These are phyloP conservation scores for Mycena rosella DNA, from an alignment of 768 basidiomycete species.

Conservation along the genomic window DNA sequence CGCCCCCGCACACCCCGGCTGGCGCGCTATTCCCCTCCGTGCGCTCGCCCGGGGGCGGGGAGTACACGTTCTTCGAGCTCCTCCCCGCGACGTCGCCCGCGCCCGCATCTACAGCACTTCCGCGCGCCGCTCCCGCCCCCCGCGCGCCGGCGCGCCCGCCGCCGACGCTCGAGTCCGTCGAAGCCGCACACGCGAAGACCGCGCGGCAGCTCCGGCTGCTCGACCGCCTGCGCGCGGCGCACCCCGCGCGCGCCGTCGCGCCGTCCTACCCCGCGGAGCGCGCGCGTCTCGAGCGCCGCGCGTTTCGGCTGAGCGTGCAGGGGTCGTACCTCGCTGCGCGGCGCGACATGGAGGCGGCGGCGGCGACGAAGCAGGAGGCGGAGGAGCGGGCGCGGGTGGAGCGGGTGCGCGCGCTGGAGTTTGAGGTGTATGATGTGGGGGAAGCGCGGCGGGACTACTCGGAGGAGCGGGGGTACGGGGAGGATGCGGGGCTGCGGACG, in stretches of 20 bases:
- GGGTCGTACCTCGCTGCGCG: constrained; percentile 3
- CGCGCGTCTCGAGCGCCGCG: constrained; percentile 8
- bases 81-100: constrained; percentile 24
- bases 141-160: not conserved
- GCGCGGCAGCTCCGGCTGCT: constrained; percentile 17
- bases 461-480: not conserved
- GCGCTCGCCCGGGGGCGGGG: constrained; percentile 13
- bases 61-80: constrained; percentile 28
- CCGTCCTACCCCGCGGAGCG: not conserved
- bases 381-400: not conserved
- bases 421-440: constrained; percentile 11
- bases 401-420: not conserved
- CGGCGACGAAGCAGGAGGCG: too few relatives aligned
- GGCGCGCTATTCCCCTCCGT: not conserved
- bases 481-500: not conserved
- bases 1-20: too few relatives aligned
- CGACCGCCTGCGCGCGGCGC: constrained; percentile 19
- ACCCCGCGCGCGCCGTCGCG: constrained; percentile 7
- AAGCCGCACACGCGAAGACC: constrained; percentile 8
- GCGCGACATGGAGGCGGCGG: not conserved
- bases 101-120: too few relatives aligned
- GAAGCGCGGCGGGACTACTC: not conserved
- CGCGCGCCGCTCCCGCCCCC: not conserved
- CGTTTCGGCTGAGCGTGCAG: constrained; percentile 1
- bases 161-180: constrained; percentile 12